Percentiles rank a stretch among this genome's conserved stretches.
Evolutionary conservation across 1,139 yeast species (phyloP).

Genomic region (Williopsis jadinii): DNA sequence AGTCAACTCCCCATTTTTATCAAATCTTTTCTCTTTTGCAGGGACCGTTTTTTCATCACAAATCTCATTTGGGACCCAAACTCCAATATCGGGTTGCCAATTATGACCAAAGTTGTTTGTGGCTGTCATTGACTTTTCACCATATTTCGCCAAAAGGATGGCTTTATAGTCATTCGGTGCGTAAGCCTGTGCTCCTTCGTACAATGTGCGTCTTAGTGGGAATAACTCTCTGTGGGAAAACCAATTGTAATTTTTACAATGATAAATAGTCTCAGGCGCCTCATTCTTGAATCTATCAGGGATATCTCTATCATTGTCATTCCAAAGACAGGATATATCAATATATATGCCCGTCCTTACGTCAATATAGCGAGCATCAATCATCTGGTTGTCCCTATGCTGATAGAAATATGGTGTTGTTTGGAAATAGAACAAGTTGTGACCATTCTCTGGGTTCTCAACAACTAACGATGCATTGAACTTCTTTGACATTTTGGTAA

Average conservation of each 20-base stretch:
- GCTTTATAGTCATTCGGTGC: constrained; percentile 45
- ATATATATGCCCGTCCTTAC: constrained; percentile 63
- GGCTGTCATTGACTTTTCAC: constrained; percentile 19
- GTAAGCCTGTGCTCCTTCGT: constrained; percentile 52
- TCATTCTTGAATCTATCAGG: constrained; percentile 16
- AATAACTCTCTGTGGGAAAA: constrained; percentile 39
- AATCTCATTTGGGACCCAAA: constrained; percentile 37
- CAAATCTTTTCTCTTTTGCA: constrained; percentile 24
- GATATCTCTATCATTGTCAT: constrained; percentile 17
- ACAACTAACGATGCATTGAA: constrained; percentile 46
- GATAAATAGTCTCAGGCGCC: constrained; percentile 16
- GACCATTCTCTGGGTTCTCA: constrained; percentile 56
- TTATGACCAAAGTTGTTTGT: constrained; percentile 22
- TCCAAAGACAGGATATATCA: constrained; percentile 49
- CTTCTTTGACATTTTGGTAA: constrained; percentile 40
- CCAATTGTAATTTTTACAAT: constrained; percentile 44
- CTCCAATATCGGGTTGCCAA: constrained; percentile 34
- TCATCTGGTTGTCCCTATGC: constrained; percentile 46
- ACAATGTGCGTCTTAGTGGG: constrained; percentile 47
- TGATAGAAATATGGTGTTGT: constrained; percentile 23
- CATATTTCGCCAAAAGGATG: constrained; percentile 37
- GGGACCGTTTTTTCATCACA: constrained; percentile 20
- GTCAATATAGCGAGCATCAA: constrained; percentile 72
- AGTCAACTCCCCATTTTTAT: constrained; percentile 21
- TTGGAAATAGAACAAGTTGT: constrained; percentile 33